Percentiles rank a stretch among this genome's conserved stretches.
Evolutionary conservation across 2,329 filamentous ascomycete species (phyloP).

Genomic region (Kalmusia sp.): DNA sequence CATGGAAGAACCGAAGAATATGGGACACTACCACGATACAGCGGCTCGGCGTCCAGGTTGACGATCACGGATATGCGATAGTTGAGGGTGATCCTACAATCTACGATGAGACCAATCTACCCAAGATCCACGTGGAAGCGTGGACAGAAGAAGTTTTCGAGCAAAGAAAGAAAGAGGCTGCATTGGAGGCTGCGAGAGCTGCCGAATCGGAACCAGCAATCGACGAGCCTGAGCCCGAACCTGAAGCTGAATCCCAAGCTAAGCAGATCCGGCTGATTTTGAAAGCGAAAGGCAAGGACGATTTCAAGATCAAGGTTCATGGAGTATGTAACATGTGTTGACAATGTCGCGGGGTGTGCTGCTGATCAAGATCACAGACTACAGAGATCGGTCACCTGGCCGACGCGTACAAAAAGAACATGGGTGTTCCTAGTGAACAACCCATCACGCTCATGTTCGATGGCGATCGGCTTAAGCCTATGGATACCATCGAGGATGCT

Average conservation of each 20-base stretch:
- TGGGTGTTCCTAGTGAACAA: slow-evolving; percentile 30
- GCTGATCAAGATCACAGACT: slow-evolving; percentile 24
- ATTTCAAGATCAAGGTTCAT: slow-evolving; percentile 59
- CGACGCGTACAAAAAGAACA: slow-evolving; percentile 33
- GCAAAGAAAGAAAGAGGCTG: slow-evolving; percentile 54
- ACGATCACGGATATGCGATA: slow-evolving; percentile 47
- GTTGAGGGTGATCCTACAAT: slow-evolving; percentile 54
- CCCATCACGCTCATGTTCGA: slow-evolving; percentile 46
- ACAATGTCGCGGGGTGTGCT: too few species aligned
- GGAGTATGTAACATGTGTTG: slow-evolving; percentile 45
- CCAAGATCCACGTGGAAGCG: slow-evolving; percentile 75
- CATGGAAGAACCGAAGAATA: slow-evolving; percentile 75
- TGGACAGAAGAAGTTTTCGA: slow-evolving; percentile 72
- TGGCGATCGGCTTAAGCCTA: slow-evolving; percentile 43
- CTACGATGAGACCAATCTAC: slow-evolving; percentile 56
- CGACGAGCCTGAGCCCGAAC: slow-evolving; percentile 24
- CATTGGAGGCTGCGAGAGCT: slow-evolving; percentile 46
- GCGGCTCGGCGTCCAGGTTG: slow-evolving; percentile 57
- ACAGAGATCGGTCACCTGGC: slow-evolving; percentile 41
- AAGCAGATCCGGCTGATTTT: slow-evolving; percentile 56
- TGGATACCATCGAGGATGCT: slow-evolving; percentile 37
- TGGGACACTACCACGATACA: slow-evolving; percentile 73
- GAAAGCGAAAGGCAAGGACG: slow-evolving; percentile 58
- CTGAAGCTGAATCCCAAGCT: slow-evolving; percentile 21
- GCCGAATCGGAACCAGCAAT: slow-evolving; percentile 35